These are phyloP conservation scores for Aspergillus saccharolyticus DNA, from an alignment of 495 filamentous ascomycete species.

Conservation along the genomic window DNA sequence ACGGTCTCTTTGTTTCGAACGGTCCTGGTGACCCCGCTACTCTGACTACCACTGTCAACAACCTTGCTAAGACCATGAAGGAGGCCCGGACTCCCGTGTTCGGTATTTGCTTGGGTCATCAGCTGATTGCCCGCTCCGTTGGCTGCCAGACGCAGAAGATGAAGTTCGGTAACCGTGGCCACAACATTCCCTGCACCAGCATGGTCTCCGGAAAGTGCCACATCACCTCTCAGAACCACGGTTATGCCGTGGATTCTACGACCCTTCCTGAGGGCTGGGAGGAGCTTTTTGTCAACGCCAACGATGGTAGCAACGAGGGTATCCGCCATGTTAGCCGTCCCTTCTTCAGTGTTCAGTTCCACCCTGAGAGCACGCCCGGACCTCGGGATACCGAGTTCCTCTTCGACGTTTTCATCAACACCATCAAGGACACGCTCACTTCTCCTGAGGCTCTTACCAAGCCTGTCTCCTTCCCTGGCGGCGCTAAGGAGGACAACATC, in stretches of 20 bases:
- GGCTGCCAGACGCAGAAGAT: conserved; percentile 88
- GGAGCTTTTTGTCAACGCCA: conserved; percentile 95
- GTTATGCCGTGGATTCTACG: conserved; percentile 80
- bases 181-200: conserved; percentile 97
- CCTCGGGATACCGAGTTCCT: conserved; percentile 95
- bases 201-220: conserved; percentile 91
- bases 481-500: conserved; percentile 69
- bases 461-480: conserved; percentile 82
- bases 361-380: conserved; percentile 93
- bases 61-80: conserved; percentile 65
- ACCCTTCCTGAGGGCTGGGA: conserved; percentile 76
- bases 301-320: conserved; percentile 96
- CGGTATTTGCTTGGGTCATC: conserved; percentile 94
- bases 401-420: conserved; percentile 92
- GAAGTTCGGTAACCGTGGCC: conserved; percentile 98
- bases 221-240: conserved; percentile 98
- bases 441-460: conserved; percentile 57
- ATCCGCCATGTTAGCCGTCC: conserved; percentile 80
- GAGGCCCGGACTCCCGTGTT: conserved; percentile 83
- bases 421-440: conserved; percentile 62
- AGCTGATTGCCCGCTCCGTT: conserved; percentile 84
- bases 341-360: conserved; percentile 98
- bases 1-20: conserved; percentile 96
- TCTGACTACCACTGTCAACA: conserved; percentile 66
- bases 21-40: conserved; percentile 92